Evolutionary conservation across 73 alveolate species (phyloP).

Genomic region (Urostyla sp.): DNA sequence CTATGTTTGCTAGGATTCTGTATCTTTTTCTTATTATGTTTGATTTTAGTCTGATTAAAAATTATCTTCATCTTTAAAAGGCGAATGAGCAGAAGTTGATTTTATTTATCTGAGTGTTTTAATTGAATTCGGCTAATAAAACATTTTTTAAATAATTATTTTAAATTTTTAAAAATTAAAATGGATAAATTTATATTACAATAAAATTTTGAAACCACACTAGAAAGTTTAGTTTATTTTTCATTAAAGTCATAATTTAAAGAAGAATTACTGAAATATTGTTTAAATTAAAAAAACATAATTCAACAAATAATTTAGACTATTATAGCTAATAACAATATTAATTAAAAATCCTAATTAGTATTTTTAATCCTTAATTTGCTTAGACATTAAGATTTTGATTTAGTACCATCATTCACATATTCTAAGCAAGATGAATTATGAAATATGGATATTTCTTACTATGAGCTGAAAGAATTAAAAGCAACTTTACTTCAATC

Average conservation of each 20-base stretch:
- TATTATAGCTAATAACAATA: not conserved
- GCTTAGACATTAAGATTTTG: constrained; percentile 19
- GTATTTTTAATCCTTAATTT: constrained; percentile 20
- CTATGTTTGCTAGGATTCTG: too few species aligned
- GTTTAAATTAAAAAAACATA: not conserved
- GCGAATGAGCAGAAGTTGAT: too few species aligned
- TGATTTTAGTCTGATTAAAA: too few species aligned
- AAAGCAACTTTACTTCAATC: not conserved
- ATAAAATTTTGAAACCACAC: not conserved
- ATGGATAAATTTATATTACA: not conserved
- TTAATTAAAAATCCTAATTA: not conserved
- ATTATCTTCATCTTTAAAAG: too few species aligned
- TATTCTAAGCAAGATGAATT: constrained; percentile 19
- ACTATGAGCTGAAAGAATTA: constrained; percentile 29
- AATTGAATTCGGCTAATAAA: not conserved
- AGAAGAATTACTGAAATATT: not conserved
- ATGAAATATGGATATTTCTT: constrained; percentile 18
- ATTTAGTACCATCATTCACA: constrained; percentile 40
- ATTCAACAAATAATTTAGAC: not conserved
- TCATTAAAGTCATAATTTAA: not conserved
- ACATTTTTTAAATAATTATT: not conserved
- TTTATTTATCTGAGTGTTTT: too few species aligned
- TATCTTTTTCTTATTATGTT: too few species aligned
- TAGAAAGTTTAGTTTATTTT: constrained; percentile 10
- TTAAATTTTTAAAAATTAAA: not conserved